Base-by-base conservation (phyloP, 2,329 filamentous ascomycete genomes). In the Colletotrichum sp. region DNA sequence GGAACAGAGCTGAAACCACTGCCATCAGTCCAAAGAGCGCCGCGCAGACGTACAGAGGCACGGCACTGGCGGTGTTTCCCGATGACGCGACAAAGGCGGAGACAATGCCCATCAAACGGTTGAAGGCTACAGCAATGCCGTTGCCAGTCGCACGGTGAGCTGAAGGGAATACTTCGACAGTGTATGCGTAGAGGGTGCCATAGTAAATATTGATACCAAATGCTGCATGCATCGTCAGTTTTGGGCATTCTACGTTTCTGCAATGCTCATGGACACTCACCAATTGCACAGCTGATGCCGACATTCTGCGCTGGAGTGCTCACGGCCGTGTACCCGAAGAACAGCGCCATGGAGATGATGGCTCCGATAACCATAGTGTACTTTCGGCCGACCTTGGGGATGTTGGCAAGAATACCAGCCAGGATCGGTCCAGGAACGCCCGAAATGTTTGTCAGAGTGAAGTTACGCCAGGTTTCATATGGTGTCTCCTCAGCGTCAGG, bases 71-170 rank as follows among this genome's bases (percentile, higher is more conserved):
- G 2, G 92, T 93, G 79, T 93, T 84, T 0, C 91, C 90, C 36
- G 87, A 88, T 1, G 90, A 92, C 0, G 91, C 93, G 36, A 95
- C 91, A 10, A 95, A 89, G 0, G 93, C 93, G 12, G 91, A 93
- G 69, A 95, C 79, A 60, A 95, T 94, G 3, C 94, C 94, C 93
- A 95, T 95, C 78, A 95, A 82, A 3, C 94, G 88, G 79, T 95
- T 95, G 77, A 90, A 91, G 0, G 90, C 92, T 36, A 95, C 93
- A 0, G 93, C 91, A 59, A 95, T 89, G 2, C 93, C 94, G 80
- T 95, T 95, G 13, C 94, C 94, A 0, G 94, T 96, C 0, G 93
- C 93, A 4, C 94, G 89, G 80, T 96, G 93, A 1, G 93, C 93
- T 60, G 89, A 92, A 0, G 93, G 93, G 3, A 95, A 85, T 0